Evolutionary conservation across 768 basidiomycete species (phyloP).

Genomic region (Phanerochaete sordida): DNA sequence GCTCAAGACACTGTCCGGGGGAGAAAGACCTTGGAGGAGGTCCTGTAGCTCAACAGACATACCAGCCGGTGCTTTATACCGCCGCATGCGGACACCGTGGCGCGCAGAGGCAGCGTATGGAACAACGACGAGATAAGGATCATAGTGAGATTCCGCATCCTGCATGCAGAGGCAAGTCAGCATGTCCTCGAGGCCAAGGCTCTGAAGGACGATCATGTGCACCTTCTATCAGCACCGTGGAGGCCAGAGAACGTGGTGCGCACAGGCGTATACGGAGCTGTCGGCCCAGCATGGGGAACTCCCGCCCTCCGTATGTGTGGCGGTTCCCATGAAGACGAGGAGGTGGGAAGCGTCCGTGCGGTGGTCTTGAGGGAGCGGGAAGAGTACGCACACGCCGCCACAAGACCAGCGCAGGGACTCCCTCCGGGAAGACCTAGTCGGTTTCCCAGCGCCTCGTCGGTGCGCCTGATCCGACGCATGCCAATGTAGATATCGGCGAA

Average conservation of each 20-base stretch:
- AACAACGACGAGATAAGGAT: slow-evolving; percentile 2
- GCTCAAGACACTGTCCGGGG: slow-evolving; percentile 9
- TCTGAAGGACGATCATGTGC: slow-evolving; percentile 4
- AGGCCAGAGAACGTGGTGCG: not conserved
- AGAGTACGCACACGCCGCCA: slow-evolving; percentile 2
- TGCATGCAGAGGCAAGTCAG: not conserved
- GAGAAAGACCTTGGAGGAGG: slow-evolving; percentile 5
- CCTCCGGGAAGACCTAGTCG: not conserved
- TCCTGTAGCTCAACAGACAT: not conserved
- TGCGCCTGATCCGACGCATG: slow-evolving; percentile 4
- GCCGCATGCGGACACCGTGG: not conserved
- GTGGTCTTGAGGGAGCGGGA: slow-evolving; percentile 7
- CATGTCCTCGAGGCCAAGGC: not conserved
- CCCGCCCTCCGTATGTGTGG: not conserved
- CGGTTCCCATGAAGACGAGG: slow-evolving; percentile 7
- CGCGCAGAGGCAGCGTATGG: not conserved
- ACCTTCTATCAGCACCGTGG: not conserved
- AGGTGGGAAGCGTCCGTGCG: slow-evolving; percentile 10
- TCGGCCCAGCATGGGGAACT: not conserved
- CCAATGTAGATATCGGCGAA: slow-evolving; percentile 14
- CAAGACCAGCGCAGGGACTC: slow-evolving; percentile 1
- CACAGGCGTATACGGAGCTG: not conserved
- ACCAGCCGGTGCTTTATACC: slow-evolving; percentile 3
- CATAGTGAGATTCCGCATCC: slow-evolving; percentile 2
- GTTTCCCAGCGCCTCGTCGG: not conserved